Evolutionary conservation across 306 rosid genomes (phyloP), one percentile per base, ranked within the genome.

Genomic region (Argentina anserina): DNA sequence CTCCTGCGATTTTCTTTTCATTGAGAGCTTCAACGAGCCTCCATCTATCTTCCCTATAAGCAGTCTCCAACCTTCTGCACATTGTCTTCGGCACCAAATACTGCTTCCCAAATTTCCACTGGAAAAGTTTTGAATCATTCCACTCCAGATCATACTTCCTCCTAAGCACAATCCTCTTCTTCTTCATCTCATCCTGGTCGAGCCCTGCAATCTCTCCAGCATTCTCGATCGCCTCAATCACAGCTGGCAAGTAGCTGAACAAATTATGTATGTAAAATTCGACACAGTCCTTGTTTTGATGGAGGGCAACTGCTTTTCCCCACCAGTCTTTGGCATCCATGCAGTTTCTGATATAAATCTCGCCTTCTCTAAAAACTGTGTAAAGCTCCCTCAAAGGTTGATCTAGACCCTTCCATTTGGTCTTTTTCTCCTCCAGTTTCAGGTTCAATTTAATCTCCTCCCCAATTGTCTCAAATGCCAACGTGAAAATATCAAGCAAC

Each of bases 21-120:
- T 75, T 81, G 29, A 95, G 84, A 39, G 82, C 74, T 73, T 95
- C 97, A 7, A 90, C 55, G 1, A 95, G 83, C 60, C 83, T 79
- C 97, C 97, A 90, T 63, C 86, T 84, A 68, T 92, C 99, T 80
- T 92, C 96, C 73, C 71, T 90, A 89, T 89, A 87, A 46, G 88
- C 89, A 56, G 52, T 72, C 41, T 82, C 93, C 84, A 92, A 65
- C 18, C 85, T 82, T 46, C 62, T 80, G 80, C 82, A 79, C 28
- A 95, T 88, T 26, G 77, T 93, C 18, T 78, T 79, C 21, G 93
- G 83, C 29, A 95, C 88, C 85, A 95, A 80, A 79, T 95, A 95
- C 78, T 95, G 99, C 75, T 87, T 92, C 75, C 99, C 99, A 36
- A 86, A 95, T 81, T 85, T 84, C 97, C 97, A 90, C 1, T 88